Evolutionary conservation across 163 green algal genomes (phyloP).

Genomic region (Volvox carteri): DNA sequence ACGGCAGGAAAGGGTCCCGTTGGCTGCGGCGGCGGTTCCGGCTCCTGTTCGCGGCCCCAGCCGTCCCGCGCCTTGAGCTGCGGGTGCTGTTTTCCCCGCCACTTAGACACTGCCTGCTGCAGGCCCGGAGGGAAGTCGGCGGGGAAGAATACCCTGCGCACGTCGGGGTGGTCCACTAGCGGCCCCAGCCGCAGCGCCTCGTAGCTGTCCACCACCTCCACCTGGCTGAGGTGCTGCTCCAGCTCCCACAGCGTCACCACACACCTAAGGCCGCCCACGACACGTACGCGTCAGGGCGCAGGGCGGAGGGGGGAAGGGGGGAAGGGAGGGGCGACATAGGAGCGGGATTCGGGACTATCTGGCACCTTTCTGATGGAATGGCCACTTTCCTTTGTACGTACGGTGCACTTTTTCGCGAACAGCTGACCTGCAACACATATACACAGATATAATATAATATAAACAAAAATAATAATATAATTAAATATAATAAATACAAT

Average conservation of each 20-base stretch:
- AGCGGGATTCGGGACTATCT: too few relatives aligned
- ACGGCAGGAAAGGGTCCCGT: not conserved
- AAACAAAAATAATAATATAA: too few relatives aligned
- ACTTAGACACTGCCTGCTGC: not conserved
- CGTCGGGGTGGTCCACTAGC: constrained; percentile 32
- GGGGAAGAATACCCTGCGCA: constrained; percentile 28
- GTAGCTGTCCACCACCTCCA: constrained; percentile 22
- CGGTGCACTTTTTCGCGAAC: too few relatives aligned
- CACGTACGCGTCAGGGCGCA: too few relatives aligned
- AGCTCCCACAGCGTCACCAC: constrained; percentile 55
- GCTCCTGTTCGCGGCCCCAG: not conserved
- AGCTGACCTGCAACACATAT: too few relatives aligned
- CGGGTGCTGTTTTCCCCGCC: not conserved
- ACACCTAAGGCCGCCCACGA: too few relatives aligned
- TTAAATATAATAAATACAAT: too few relatives aligned
- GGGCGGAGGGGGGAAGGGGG: not conserved
- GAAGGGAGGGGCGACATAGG: too few relatives aligned
- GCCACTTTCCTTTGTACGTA: too few relatives aligned
- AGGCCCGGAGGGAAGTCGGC: not conserved
- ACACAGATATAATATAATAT: too few relatives aligned
- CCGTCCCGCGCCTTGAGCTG: not conserved
- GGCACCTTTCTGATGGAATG: too few relatives aligned
- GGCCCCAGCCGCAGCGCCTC: constrained; percentile 40
- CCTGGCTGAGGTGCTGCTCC: constrained; percentile 26
- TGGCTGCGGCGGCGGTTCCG: not conserved